Conservation (phyloP, 441 rosid species). For the Pelargonium myrrhifolium region DNA sequence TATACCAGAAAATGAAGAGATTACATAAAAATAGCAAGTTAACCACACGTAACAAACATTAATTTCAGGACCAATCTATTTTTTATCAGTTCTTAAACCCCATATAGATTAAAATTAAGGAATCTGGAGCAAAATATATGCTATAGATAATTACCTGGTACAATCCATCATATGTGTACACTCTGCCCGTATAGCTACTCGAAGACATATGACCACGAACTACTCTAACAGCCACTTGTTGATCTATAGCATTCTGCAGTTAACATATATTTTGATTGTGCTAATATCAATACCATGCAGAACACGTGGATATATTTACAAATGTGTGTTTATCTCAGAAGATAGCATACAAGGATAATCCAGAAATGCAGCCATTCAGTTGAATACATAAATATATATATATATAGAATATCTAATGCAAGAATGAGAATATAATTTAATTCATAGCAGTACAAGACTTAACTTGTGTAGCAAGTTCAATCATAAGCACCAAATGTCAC, state of each 20-base stretch:
- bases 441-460: too few relatives aligned
- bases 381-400: too few relatives aligned
- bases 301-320: background rate
- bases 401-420: too few relatives aligned
- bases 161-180: slow-evolving; percentile 82
- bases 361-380: too few relatives aligned
- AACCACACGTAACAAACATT: background rate
- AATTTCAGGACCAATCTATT: background rate
- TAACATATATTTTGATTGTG: slow-evolving; percentile 6
- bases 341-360: too few relatives aligned
- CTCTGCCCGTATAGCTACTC: slow-evolving; percentile 57
- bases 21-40: too few relatives aligned
- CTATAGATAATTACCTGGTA: slow-evolving; percentile 43
- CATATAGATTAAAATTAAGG: too few relatives aligned
- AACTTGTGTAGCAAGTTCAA: too few relatives aligned
- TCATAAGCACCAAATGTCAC: too few relatives aligned
- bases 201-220: slow-evolving; percentile 61
- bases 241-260: slow-evolving; percentile 56
- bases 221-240: slow-evolving; percentile 65
- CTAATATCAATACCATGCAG: background rate
- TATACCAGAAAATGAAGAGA: background rate
- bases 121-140: background rate
- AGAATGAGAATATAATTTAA: too few relatives aligned
- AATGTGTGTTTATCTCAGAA: too few relatives aligned
- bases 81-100: too few relatives aligned